A percentile compares a stretch with the other conserved stretches of the same genome.
These are phyloP conservation scores for Monosporascus ibericus DNA, from an alignment of 2,329 filamentous ascomycete species.

Conservation along the genomic window DNA sequence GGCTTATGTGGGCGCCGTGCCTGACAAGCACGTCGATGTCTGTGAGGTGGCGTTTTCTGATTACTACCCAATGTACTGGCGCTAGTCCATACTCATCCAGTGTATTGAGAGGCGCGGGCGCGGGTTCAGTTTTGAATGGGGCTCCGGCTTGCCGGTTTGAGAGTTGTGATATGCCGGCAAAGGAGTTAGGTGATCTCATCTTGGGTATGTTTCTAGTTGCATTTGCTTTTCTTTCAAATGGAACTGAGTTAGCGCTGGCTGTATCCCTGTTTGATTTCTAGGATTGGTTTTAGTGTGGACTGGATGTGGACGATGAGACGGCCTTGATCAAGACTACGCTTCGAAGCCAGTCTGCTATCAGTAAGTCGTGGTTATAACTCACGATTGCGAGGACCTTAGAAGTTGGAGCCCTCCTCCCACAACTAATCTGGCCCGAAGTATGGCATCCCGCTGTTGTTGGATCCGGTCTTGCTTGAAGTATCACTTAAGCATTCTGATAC, in stretches of 20 bases:
- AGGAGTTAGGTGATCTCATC: not conserved
- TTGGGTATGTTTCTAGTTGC: not conserved
- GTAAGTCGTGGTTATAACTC: not conserved
- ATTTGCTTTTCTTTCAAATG: too few species aligned
- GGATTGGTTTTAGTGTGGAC: not conserved
- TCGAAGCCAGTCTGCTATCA: not conserved
- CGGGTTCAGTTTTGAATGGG: too few species aligned
- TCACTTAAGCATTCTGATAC: not conserved
- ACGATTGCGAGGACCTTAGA: not conserved
- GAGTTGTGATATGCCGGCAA: not conserved
- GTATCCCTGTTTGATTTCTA: not conserved
- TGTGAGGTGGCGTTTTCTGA: not conserved
- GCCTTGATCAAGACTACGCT: not conserved
- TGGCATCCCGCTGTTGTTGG: not conserved
- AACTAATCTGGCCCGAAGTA: not conserved
- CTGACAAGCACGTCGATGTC: not conserved
- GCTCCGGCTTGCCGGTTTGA: not conserved
- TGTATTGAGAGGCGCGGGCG: not conserved
- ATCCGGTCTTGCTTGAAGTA: not conserved
- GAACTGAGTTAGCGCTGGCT: not conserved
- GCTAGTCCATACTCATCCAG: not conserved
- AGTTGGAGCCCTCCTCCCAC: not conserved
- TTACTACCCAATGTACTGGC: not conserved
- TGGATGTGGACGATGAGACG: not conserved
- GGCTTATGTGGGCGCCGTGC: not conserved